A percentile compares a stretch with the other conserved stretches of the same genome.
phyloP scores from a whole-genome alignment of 352 stramenopile genomes.

The Globisporangium ultimum region DNA sequence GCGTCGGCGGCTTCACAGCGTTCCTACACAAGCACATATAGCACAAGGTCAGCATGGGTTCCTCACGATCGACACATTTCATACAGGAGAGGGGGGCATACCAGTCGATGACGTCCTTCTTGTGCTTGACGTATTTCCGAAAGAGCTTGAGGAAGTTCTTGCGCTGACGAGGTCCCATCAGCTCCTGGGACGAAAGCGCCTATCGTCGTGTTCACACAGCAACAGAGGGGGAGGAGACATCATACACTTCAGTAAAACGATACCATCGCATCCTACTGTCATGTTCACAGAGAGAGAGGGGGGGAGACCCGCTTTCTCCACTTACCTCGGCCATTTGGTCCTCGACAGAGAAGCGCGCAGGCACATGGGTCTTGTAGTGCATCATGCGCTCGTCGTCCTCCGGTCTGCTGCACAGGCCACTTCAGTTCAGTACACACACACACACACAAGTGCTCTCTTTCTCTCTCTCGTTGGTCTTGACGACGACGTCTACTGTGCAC shows the following conservation, averaged over 20 bases:
- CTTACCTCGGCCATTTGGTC: constrained; percentile 85
- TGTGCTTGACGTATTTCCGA: constrained; percentile 85
- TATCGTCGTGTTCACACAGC: constrained; percentile 11
- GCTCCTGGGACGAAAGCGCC: constrained; percentile 72
- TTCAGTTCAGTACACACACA: too few relatives aligned
- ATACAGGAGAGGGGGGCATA: constrained; percentile 16
- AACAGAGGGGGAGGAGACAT: too few relatives aligned
- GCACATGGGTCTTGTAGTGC: constrained; percentile 88
- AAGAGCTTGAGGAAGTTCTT: constrained; percentile 90
- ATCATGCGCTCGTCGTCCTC: constrained; percentile 26
- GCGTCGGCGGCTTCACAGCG: constrained; percentile 69
- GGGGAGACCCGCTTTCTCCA: not conserved
- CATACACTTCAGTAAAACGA: too few relatives aligned
- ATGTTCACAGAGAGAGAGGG: too few relatives aligned
- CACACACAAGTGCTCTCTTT: too few relatives aligned
- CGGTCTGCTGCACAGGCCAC: too few relatives aligned
- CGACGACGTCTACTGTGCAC: too few relatives aligned
- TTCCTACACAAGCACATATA: constrained; percentile 41
- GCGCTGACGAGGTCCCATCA: constrained; percentile 74
- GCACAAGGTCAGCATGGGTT: too few relatives aligned
- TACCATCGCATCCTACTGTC: too few relatives aligned
- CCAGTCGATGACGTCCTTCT: constrained; percentile 82
- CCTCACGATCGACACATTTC: too few relatives aligned
- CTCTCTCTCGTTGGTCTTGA: too few relatives aligned
- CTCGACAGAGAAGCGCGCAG: constrained; percentile 79